Conservation (phyloP, 352 stramenopile genomes). For the Phytopythium litorale region DNA sequence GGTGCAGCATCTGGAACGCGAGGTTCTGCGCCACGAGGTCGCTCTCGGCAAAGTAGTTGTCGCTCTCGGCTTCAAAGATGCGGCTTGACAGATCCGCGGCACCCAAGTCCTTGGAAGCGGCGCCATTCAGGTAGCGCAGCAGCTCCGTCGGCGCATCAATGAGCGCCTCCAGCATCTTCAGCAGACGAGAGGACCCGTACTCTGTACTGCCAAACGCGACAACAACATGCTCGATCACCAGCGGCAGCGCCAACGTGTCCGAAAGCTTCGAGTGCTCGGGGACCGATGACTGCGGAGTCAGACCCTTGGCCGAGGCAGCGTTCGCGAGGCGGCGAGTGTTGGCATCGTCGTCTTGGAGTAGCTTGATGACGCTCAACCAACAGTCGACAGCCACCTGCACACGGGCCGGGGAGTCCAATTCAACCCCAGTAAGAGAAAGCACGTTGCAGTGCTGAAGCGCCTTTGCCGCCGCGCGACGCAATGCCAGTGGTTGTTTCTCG, state of each 20-base stretch:
- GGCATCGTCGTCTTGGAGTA: constrained; percentile 74
- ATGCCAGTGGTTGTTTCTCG: constrained; percentile 50
- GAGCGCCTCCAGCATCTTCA: constrained; percentile 26
- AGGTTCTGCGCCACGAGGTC: constrained; percentile 64
- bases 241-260: constrained; percentile 55
- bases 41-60: constrained; percentile 69
- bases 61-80: constrained; percentile 80
- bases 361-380: constrained; percentile 53
- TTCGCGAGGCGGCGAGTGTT: constrained; percentile 24
- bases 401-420: constrained; percentile 1
- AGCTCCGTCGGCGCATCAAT: constrained; percentile 41
- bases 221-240: constrained; percentile 46
- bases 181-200: constrained; percentile 23
- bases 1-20: constrained; percentile 32
- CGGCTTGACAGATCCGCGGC: constrained; percentile 55
- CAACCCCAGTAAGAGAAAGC: constrained; percentile 19
- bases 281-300: neutral
- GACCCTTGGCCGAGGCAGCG: neutral
- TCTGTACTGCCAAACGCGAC: constrained; percentile 23
- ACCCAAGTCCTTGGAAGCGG: constrained; percentile 36
- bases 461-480: constrained; percentile 55
- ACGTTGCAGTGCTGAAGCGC: constrained; percentile 46
- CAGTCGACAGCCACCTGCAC: constrained; percentile 33
- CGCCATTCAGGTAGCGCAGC: constrained; percentile 31
- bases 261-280: constrained; percentile 13